Evolutionary conservation across 352 stramenopile genomes (phyloP), one percentile per base, ranked within the genome.

Genomic region (Pythium aphanidermatum): DNA sequence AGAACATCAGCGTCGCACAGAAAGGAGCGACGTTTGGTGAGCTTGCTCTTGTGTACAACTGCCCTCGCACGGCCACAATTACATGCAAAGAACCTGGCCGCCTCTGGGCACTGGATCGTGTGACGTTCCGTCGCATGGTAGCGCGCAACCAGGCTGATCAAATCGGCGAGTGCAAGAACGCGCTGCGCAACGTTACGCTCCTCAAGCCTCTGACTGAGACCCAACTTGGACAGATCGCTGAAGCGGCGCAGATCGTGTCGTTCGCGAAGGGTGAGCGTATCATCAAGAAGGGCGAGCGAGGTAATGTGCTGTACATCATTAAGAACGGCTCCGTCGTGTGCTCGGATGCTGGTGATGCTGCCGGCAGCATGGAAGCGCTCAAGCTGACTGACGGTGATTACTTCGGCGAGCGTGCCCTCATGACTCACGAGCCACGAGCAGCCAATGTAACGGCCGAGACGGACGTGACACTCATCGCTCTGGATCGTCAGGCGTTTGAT

Each of bases 11-110:
- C 32, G 77, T 73, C 44, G 83, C 98, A 55, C 51, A 51, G n/a
- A 82, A 75, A 30, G 79, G 82, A 0, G 68, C 86, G 27, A 77
- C 86, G 1, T 99, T 99, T 60, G 96, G 96, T 17, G 96, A 99
- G 69, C 71, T 98, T n/a, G 94, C 94, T 10, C 59, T 99, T 44
- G 83, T 98, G 55, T 98, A 98, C 78, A 97, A 97, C 62, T 97
- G 84, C 45, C 95, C 95, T 13, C 89, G 95, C 19, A 89, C 93
- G 2, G 95, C 94, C 5, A 97, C 94, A 26, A 98, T 96, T 73
- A 59, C 50, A 86, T 76, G 70, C 23, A 60, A 55, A 2, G 50
- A 74, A 10, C 32, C 65, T 24, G 72, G 68, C 28, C 63, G 66
- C 46, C 56, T 96, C 20, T 96, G 86, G 82, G 73, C 81, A 5